Percentiles rank a stretch among this genome's conserved stretches.
phyloP scores from a whole-genome alignment of 305 asterid genomes.

The Withania somnifera region DNA sequence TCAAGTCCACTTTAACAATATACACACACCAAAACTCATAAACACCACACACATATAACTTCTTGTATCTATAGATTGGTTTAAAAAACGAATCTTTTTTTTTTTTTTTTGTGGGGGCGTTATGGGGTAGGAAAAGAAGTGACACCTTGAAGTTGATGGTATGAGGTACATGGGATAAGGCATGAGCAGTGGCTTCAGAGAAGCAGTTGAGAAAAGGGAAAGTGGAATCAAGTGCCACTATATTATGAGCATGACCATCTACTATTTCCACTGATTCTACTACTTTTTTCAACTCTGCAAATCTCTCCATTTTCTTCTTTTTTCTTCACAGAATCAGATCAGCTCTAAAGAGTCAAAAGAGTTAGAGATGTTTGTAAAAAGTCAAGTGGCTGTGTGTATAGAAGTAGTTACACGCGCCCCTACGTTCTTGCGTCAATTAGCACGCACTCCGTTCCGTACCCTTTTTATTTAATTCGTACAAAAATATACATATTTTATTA shows the following conservation, averaged over 20 bases:
- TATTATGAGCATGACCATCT: conserved; percentile 87
- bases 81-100: neutral
- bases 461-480: too few relatives aligned
- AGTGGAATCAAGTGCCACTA: conserved; percentile 59
- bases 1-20: too few relatives aligned
- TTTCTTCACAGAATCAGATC: neutral
- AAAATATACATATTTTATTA: too few relatives aligned
- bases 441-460: too few relatives aligned
- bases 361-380: neutral
- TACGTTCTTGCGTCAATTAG: too few relatives aligned
- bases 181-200: conserved; percentile 41
- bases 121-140: neutral
- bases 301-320: conserved; percentile 35
- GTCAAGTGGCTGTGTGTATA: neutral
- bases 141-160: conserved; percentile 83
- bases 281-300: conserved; percentile 45
- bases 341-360: neutral
- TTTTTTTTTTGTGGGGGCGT: too few relatives aligned
- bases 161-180: conserved; percentile 46
- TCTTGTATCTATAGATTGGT: too few relatives aligned
- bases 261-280: conserved; percentile 54
- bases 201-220: conserved; percentile 66
- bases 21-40: neutral
- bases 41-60: too few relatives aligned
- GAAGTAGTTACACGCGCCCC: neutral